Percentiles rank a stretch among this genome's conserved stretches.
Evolutionary conservation across 148 eudicot genomes (phyloP).

Genomic region (Spergularia bocconei): DNA sequence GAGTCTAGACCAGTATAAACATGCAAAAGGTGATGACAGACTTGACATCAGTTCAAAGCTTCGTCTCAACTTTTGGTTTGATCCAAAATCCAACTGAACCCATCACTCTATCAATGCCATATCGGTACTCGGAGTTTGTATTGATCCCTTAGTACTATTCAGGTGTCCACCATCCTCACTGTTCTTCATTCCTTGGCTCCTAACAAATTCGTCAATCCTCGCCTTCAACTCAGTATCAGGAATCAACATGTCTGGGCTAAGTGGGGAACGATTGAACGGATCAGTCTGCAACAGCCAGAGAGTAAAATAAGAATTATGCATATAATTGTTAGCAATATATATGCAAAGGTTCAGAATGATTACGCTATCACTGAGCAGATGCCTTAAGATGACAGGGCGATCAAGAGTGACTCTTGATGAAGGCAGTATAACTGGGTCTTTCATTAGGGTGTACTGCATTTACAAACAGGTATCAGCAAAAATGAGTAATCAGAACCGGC

Average conservation of each 20-base stretch:
- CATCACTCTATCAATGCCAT: constrained; percentile 41
- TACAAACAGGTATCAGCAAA: constrained; percentile 15
- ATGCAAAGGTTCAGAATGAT: constrained; percentile 9
- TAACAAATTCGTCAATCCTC: constrained; percentile 71
- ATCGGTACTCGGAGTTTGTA: constrained; percentile 39
- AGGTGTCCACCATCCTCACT: constrained; percentile 29
- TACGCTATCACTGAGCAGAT: constrained; percentile 90
- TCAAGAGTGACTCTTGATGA: constrained; percentile 82
- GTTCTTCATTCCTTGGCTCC: constrained; percentile 40
- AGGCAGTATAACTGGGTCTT: constrained; percentile 92
- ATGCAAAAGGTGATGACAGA: not conserved
- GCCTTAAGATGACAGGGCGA: constrained; percentile 93
- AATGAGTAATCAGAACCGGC: not conserved
- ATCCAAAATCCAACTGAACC: not conserved
- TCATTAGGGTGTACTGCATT: constrained; percentile 92
- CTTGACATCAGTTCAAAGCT: not conserved
- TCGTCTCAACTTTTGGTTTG: constrained; percentile 5
- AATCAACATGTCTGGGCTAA: constrained; percentile 86
- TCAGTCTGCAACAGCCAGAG: constrained; percentile 60
- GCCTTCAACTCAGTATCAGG: constrained; percentile 71
- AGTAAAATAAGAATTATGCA: not conserved
- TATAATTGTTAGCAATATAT: not conserved
- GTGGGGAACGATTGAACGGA: constrained; percentile 95
- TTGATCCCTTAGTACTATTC: constrained; percentile 44
- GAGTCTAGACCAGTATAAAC: constrained; percentile 3